These are phyloP conservation scores for Raffaelea arxii DNA, from an alignment of 2,329 filamentous ascomycete species.

Conservation along the genomic window DNA sequence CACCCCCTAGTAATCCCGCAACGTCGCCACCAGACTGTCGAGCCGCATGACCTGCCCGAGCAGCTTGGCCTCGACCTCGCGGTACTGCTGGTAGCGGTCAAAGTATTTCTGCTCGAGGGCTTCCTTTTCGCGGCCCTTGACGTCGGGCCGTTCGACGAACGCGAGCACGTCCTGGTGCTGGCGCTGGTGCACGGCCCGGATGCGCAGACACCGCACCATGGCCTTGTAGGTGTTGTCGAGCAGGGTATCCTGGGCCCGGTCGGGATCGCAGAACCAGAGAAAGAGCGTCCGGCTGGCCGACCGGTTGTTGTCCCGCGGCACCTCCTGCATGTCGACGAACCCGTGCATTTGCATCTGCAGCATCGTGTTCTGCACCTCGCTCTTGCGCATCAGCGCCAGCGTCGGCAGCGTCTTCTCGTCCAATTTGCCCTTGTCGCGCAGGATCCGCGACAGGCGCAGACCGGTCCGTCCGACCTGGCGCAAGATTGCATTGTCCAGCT, in stretches of 20 bases:
- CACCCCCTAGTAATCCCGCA: constrained; percentile 58
- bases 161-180: constrained; percentile 64
- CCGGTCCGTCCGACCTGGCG: constrained; percentile 68
- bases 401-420: constrained; percentile 84
- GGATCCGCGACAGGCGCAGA: constrained; percentile 73
- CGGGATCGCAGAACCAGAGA: constrained; percentile 81
- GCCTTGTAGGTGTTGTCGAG: constrained; percentile 80
- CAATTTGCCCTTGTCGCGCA: constrained; percentile 81
- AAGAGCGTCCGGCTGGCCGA: constrained; percentile 78
- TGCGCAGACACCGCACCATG: constrained; percentile 77
- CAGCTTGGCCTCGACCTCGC: constrained; percentile 62
- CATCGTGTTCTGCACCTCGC: constrained; percentile 76
- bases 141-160: constrained; percentile 77
- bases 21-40: constrained; percentile 74
- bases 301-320: constrained; percentile 77
- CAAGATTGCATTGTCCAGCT: constrained; percentile 74
- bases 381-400: constrained; percentile 72
- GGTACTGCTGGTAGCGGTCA: constrained; percentile 46
- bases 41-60: constrained; percentile 69
- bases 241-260: constrained; percentile 59
- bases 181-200: constrained; percentile 65
- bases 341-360: constrained; percentile 78
- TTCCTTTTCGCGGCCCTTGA: constrained; percentile 73
- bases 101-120: constrained; percentile 68
- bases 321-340: constrained; percentile 84